Evolutionary conservation across 73 alveolate species (phyloP).

Genomic region (Urostyla sp.): DNA sequence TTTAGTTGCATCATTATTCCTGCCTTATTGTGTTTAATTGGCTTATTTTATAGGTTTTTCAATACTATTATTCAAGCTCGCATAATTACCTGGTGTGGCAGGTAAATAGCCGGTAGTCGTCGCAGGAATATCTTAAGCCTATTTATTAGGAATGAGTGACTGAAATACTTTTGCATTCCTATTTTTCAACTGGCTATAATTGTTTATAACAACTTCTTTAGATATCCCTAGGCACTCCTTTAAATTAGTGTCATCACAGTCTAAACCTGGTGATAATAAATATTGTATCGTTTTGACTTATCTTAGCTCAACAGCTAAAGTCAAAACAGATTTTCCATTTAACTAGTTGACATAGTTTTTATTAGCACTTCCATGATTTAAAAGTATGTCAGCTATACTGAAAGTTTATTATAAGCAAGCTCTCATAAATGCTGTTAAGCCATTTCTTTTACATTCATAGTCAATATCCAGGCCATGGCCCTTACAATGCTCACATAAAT

Average conservation of each 20-base stretch:
- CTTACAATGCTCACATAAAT: neutral
- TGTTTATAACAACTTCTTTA: slow-evolving; percentile 5
- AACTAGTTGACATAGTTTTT: slow-evolving; percentile 5
- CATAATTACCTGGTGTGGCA: no score
- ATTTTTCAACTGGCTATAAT: neutral
- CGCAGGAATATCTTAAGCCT: no score
- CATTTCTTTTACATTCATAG: slow-evolving; percentile 32
- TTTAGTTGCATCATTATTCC: neutral
- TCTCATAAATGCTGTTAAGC: slow-evolving; percentile 21
- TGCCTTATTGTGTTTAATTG: no score
- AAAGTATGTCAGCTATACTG: neutral
- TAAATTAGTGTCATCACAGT: no score
- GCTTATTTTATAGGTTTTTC: no score
- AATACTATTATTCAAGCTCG: no score
- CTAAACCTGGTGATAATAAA: no score
- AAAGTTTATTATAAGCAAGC: neutral
- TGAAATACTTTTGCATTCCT: no score
- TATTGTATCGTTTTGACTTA: neutral
- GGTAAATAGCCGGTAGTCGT: no score
- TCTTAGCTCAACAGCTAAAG: neutral
- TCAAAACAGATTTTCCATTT: slow-evolving; percentile 10
- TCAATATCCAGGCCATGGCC: slow-evolving; percentile 10
- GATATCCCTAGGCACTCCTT: slow-evolving; percentile 13
- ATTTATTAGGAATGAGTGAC: neutral
- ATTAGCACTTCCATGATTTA: neutral